Base-by-base conservation (phyloP, 2,329 filamentous ascomycete species). In the Penicillium sp. region DNA sequence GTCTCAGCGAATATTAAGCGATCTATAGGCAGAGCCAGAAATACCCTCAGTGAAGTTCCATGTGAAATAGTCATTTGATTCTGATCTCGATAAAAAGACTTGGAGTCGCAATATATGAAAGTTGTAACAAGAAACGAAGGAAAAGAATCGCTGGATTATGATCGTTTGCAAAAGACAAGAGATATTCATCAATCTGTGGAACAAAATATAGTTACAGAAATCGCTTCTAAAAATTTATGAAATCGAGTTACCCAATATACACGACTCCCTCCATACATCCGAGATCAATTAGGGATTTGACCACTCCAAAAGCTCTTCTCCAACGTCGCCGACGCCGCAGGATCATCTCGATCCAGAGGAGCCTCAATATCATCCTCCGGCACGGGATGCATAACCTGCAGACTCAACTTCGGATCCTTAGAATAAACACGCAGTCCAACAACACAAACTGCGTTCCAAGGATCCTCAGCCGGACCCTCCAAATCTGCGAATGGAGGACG, bases 391-490 rank as follows among this genome's bases (percentile, higher is more conserved):
- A 85, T 75, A 9, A 87, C 84, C 64, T 83, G 79, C 19, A 88
- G 80, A 3, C 76, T 80, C 38, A 87, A 79, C 45, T 74, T 72
- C 6, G 75, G 76, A 63, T 85, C 82, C 62, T 84, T 81, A 10
- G 81, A 83, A 68, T 86, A 88, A 0, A 88, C 85, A 6, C 85
- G 78, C 33, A 88, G 72, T 0, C 86, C 86, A 4, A 88, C 81
- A 17, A 88, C 85, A 63, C 84, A 86, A 0, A 87, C 80, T 0
- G 86, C 86, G 67, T 88, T 87, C 86, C 86, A 88, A 0, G 85
- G 85, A 62, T 78, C 75, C 13, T 49, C 62, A 62, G 22, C 60
- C 56, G 50, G 59, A 15, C 56, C 62, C 3, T 68, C 59, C 6
- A 51, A 4, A 1, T 59, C 49, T 2, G 33, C 35, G 8, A 57